Percentiles rank a stretch among this genome's conserved stretches.
These are phyloP conservation scores for Cercospora zeina DNA, from an alignment of 2,329 filamentous ascomycete species.

Conservation along the genomic window DNA sequence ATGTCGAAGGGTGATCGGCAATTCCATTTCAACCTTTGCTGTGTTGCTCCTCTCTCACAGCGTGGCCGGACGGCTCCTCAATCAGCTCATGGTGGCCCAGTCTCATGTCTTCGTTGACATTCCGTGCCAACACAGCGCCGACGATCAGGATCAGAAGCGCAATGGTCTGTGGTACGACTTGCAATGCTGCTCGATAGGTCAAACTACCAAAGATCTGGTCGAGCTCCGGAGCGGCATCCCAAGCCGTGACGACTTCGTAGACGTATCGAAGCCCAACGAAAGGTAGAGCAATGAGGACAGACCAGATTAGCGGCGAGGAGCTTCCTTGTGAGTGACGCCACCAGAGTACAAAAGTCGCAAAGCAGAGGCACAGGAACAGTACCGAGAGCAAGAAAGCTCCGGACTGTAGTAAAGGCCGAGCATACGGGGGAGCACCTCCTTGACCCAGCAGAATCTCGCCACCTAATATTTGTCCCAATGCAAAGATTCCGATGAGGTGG, in stretches of 20 bases:
- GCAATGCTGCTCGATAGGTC: constrained; percentile 8
- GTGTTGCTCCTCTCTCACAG: background rate
- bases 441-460: constrained; percentile 1
- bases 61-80: background rate
- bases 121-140: constrained; percentile 15
- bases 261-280: constrained; percentile 14
- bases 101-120: constrained; percentile 7
- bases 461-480: constrained; percentile 6
- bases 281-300: constrained; percentile 14
- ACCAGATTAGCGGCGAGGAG: constrained; percentile 15
- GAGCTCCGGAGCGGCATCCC: constrained; percentile 10
- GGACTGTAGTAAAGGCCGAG: constrained; percentile 10
- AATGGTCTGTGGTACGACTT: constrained; percentile 11
- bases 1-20: too few relatives aligned
- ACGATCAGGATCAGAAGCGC: constrained; percentile 16
- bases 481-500: constrained; percentile 12
- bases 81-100: constrained; percentile 1
- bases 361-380: background rate
- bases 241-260: constrained; percentile 16
- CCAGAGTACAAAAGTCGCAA: constrained; percentile 11
- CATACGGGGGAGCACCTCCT: constrained; percentile 1
- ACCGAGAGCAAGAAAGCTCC: constrained; percentile 11
- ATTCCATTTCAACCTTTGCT: background rate
- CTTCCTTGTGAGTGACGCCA: constrained; percentile 14
- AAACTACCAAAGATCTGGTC: constrained; percentile 13